Evolutionary conservation across 208 protist species (phyloP), one percentile per base, ranked within the genome.

Genomic region (Vickermania ingenoplastis): DNA sequence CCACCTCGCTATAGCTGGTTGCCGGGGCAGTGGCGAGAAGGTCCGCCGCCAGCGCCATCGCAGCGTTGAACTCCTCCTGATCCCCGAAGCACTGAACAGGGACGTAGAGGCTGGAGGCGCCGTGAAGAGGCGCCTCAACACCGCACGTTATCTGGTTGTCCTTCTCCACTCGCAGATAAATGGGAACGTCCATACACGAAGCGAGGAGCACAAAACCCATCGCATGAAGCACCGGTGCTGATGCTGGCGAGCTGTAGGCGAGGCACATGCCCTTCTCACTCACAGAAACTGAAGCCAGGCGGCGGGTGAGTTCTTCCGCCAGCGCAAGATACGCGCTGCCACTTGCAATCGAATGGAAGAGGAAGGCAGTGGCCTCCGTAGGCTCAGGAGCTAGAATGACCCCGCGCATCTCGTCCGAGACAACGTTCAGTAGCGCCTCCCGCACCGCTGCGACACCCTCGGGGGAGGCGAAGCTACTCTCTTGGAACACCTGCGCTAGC

Each of bases 21-120:
- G 61, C 66, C 4, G 77, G 63, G 22, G 65, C 48, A 7, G 81
- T 65, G 60, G 69, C 80, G 17, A 94, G 72, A 4, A 94, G 45
- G 56, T 94, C 87, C 1, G 71, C 70, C 7, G 87, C 79, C 41
- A 91, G 54, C 51, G 67, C 65, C 13, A 94, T 70, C 1, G 79
- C 79, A 2, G 41, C 63, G 21, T 91, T 77, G 56, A 88, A 89
- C 30, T 82, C 72, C 13, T 52, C 58, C 31, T 71, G 58, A 23
- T 31, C 59, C 1, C 22, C 23, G 36, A 86, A 85, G 0, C 53
- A 7, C 31, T 74, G 56, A 25, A 77, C 68, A 22, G 63, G 66
- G 0, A 89, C 72, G 59, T 21, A 65, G 2, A 27, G 21, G 7
- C 41, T 23, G 22, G 24, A 25, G 3, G 41, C 25, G 21, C 3